Evolutionary conservation across 1,284 basidiomycete genomes (phyloP).

Genomic region (Trichosporon coremiiforme): DNA sequence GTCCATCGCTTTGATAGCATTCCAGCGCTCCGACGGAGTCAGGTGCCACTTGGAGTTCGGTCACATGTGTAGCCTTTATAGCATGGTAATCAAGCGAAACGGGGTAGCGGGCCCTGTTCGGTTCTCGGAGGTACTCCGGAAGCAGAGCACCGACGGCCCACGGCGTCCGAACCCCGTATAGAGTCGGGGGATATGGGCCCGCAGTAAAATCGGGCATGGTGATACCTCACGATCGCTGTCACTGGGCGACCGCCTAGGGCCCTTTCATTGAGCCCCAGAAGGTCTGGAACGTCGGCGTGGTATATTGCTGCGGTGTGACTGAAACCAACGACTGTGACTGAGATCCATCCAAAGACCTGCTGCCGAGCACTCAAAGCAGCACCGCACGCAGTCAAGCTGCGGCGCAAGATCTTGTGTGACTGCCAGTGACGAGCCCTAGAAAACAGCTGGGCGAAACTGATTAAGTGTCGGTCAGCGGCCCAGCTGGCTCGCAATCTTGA

Average conservation of each 20-base stretch:
- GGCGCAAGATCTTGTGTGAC: too few relatives aligned
- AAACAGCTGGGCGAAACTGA: too few relatives aligned
- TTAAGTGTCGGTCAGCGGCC: too few relatives aligned
- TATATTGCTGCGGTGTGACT: background rate
- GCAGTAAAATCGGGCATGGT: background rate
- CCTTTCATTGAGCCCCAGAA: background rate
- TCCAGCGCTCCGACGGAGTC: background rate
- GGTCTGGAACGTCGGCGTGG: background rate
- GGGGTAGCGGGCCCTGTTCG: background rate
- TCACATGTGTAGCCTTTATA: too few relatives aligned
- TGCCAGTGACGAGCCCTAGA: too few relatives aligned
- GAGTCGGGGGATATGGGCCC: background rate
- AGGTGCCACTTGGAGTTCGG: background rate
- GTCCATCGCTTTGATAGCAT: background rate
- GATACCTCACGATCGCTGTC: background rate
- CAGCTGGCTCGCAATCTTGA: too few relatives aligned
- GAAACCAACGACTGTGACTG: background rate
- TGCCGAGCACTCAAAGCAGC: too few relatives aligned
- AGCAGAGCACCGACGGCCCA: background rate
- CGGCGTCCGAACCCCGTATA: background rate
- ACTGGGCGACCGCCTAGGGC: background rate
- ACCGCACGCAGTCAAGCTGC: too few relatives aligned
- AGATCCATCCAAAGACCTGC: too few relatives aligned
- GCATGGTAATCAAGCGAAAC: background rate
- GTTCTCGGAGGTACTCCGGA: background rate